Evolutionary conservation across 2,329 filamentous ascomycete species (phyloP).

Genomic region (Nemania sp.): DNA sequence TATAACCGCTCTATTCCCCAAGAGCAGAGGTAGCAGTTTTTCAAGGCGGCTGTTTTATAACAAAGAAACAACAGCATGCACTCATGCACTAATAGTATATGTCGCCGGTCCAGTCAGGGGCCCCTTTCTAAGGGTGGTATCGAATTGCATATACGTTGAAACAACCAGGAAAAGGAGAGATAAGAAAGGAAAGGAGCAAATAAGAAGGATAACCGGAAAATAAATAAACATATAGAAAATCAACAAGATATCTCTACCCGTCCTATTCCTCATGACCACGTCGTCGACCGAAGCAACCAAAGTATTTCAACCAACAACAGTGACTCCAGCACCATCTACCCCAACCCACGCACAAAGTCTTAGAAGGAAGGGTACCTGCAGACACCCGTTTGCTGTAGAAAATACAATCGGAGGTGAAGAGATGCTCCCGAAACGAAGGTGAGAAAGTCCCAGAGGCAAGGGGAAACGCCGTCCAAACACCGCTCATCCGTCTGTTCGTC

Average conservation of each 20-base stretch:
- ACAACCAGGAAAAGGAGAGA: background rate
- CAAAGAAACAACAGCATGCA: background rate
- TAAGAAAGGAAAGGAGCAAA: background rate
- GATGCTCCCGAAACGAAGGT: conserved; percentile 2
- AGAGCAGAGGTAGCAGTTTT: background rate
- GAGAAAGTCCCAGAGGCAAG: background rate
- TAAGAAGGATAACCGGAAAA: background rate
- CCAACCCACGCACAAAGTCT: conserved; percentile 1
- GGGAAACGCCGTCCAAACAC: background rate
- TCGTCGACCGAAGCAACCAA: background rate
- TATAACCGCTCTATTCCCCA: background rate
- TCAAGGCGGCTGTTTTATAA: background rate
- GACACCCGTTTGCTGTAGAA: conserved; percentile 4
- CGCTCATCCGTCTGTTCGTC: background rate
- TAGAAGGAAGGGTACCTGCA: conserved; percentile 22
- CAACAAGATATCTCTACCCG: background rate
- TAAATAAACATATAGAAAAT: background rate
- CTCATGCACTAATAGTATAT: background rate
- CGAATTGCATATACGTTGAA: background rate
- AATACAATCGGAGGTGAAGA: conserved; percentile 4
- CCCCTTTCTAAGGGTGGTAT: background rate
- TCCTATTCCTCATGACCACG: background rate
- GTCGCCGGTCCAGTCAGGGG: background rate
- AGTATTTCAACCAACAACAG: background rate
- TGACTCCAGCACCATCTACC: background rate